These are phyloP conservation scores for Conringia planisiliqua DNA, from an alignment of 345 rosid species.

Conservation along the genomic window DNA sequence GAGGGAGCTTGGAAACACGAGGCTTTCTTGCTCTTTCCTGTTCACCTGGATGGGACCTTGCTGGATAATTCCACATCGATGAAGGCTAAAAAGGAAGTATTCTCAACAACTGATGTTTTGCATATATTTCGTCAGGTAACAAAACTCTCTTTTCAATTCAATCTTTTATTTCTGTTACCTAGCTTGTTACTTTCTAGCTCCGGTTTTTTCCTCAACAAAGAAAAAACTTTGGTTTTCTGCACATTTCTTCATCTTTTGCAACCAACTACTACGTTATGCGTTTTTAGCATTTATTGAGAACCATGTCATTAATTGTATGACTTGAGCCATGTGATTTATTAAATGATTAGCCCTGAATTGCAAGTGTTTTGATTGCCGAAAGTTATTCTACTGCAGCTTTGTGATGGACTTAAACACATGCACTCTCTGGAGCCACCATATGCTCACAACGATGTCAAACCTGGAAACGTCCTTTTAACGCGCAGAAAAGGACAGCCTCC, in stretches of 20 bases:
- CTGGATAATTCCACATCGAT: conserved; percentile 73
- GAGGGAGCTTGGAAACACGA: conserved; percentile 85
- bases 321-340: not conserved
- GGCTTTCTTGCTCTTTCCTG: conserved; percentile 95
- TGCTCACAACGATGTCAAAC: conserved; percentile 99
- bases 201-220: not conserved
- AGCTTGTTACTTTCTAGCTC: not conserved
- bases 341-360: not conserved
- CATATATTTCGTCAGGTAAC: conserved; percentile 87
- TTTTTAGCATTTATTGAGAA: not conserved
- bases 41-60: conserved; percentile 93
- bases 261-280: not conserved
- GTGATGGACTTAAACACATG: conserved; percentile 98
- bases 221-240: not conserved
- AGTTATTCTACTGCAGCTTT: conserved; percentile 54
- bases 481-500: conserved; percentile 80
- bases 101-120: conserved; percentile 80
- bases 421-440: conserved; percentile 87
- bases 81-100: conserved; percentile 86
- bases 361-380: conserved; percentile 5
- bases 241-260: not conserved
- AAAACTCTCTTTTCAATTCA: not conserved
- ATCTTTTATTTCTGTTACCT: not conserved
- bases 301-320: not conserved
- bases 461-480: conserved; percentile 73